Evolutionary conservation across 2,329 filamentous ascomycete species (phyloP), one percentile per base, ranked within the genome.

Genomic region (Septoria linicola): DNA sequence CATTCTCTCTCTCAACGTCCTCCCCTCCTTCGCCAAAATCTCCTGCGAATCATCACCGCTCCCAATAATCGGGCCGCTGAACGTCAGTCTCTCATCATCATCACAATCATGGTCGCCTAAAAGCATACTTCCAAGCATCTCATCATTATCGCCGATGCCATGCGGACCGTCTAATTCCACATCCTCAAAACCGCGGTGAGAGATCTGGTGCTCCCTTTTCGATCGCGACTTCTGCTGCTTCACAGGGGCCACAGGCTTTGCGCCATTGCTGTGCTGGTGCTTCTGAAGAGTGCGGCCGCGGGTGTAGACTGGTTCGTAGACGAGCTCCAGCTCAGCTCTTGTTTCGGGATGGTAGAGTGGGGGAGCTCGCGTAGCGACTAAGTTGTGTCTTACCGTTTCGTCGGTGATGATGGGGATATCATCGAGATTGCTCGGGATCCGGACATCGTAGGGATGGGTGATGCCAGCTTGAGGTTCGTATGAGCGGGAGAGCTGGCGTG

Each of bases 341-440:
- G 34, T 53, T 40, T 49, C 34, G 7, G 40, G 40, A n/a, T 53
- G 30, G 16, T 42, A 42, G 11, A 40, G 13, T 17, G 44, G 35
- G 23, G 11, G 32, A 13, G 8, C 14, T 20, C 36, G 16, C 20
- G 17, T 5, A 16, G 41, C 30, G 14, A n/a, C 35, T 20, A 40
- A 16, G 14, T 17, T 30, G 19, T 46, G n/a, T 14, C 16, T 32
- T n/a, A 34, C 27, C n/a, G 23, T 42, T 17, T 27, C 35, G 49
- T 37, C 35, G 10, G 41, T 6, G 19, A 46, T 41, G 8, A 51
- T 35, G 8, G 49, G 34, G 2, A 46, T 32, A 21, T 51, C 42
- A 27, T 51, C 49, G 32, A 46, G n/a, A 27, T 46, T 41, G 21
- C 41, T 41, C 11, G 49, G 11, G 25, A 31, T 27, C 14, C 21